Base-by-base conservation (phyloP, 139 green algal species). In the Axilococcus clingmanii region DNA sequence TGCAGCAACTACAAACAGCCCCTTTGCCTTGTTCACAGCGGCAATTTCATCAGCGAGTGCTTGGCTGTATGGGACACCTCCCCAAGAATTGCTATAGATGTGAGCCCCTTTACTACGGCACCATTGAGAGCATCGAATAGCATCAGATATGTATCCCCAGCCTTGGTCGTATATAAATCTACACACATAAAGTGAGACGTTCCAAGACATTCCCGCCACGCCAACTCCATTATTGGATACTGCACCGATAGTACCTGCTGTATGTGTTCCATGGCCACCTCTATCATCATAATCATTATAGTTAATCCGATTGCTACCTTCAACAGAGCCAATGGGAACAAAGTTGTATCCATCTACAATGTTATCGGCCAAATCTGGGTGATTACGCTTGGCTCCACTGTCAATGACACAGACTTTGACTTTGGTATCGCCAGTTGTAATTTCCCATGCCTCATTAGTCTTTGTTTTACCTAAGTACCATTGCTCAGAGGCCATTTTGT, bases 381-480 rank as follows among this genome's bases (percentile, higher is more conserved):
- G 81, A 0, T 52, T 61, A 22, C 70, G 27, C 19, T 86, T 64
- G 0, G 73, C 51, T 17, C 82, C 81, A 2, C 68, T 80, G 55
- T 85, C 80, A 3, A 89, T 68, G 17, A 87, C 59, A 23, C 79
- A 82, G 5, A 91, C 78, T 20, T 80, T 59, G 12, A 85, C 53
- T 6, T 20, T 15, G 17, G 9, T 15, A 31, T 36, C 52, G 22
- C 65, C 65, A 7, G 46, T 64, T 25, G 9, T 40, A 7, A 31
- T 19, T 23, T 50, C 40, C 65, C 65, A 74, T 9, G 65, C 65
- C 20, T 11, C 17, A 15, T 37, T 4, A 28, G n/a, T 40, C 3
- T 11, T 17, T 28, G 68, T 50, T n/a, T 41, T 28, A 25, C 41
- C 42, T 19, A 55, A 42, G 50, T 74, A 45, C 65, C 65, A 74